Conservation (phyloP, 179 eudicot genomes). For the Patellifolia procumbens region DNA sequence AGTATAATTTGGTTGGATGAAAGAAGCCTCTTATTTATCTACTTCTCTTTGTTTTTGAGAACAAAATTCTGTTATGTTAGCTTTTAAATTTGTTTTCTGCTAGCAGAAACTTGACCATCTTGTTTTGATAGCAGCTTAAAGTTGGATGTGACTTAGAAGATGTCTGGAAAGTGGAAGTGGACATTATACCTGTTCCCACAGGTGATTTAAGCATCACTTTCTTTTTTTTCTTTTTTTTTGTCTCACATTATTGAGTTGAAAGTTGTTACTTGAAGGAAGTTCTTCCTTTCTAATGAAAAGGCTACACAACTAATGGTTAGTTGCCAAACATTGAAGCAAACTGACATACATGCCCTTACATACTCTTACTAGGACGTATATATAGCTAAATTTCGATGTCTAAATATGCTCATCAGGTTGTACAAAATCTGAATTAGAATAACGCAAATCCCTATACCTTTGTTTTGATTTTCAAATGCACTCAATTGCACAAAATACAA, state of each 20-base stretch:
- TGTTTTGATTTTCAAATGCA: too few relatives aligned
- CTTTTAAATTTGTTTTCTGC: not conserved
- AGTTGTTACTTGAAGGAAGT: not conserved
- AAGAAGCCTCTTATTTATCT: not conserved
- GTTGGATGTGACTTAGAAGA: conserved; percentile 39
- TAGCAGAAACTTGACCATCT: conserved; percentile 26
- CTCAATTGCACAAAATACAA: too few relatives aligned
- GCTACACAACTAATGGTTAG: too few relatives aligned
- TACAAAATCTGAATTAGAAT: too few relatives aligned
- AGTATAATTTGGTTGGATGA: conserved; percentile 14
- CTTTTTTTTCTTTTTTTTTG: not conserved
- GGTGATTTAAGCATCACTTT: conserved; percentile 34
- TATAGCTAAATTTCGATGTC: too few relatives aligned
- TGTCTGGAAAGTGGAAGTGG: conserved; percentile 48
- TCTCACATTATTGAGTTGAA: not conserved
- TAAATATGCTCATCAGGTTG: too few relatives aligned
- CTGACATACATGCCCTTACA: too few relatives aligned
- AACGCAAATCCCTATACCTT: too few relatives aligned
- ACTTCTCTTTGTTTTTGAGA: not conserved
- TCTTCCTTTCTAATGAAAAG: too few relatives aligned
- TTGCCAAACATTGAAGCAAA: too few relatives aligned
- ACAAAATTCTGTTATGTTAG: not conserved
- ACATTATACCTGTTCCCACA: conserved; percentile 22
- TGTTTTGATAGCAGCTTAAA: conserved; percentile 40
- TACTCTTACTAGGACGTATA: too few relatives aligned